Conservation (phyloP, 1,284 basidiomycete species). For the Cutaneotrichosporon dermatis region DNA sequence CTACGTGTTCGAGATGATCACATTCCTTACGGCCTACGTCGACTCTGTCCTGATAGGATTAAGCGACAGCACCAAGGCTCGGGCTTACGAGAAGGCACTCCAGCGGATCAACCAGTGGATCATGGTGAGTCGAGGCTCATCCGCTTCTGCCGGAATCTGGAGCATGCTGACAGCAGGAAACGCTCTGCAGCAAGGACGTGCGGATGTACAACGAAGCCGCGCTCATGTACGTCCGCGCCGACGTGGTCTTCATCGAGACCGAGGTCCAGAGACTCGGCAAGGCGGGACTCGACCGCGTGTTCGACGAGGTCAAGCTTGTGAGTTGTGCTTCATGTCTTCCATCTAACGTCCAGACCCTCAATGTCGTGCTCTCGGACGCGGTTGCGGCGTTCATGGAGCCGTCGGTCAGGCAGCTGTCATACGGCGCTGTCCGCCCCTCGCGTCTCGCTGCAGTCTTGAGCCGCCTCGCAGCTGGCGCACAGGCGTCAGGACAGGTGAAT, state of each 20-base stretch:
- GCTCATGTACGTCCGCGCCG: conserved; percentile 72
- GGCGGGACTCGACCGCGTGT: conserved; percentile 66
- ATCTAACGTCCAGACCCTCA: conserved; percentile 48
- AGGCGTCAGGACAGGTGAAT: conserved; percentile 31
- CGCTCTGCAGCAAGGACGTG: conserved; percentile 55
- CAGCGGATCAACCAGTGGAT: conserved; percentile 79
- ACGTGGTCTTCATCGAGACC: conserved; percentile 77
- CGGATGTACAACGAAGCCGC: conserved; percentile 81
- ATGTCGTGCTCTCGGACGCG: conserved; percentile 66
- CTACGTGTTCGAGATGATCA: conserved; percentile 91
- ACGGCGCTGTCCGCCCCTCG: conserved; percentile 66
- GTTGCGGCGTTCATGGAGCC: conserved; percentile 76
- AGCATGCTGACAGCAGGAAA: conserved; percentile 29
- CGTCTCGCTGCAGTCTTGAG: conserved; percentile 70
- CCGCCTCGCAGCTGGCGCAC: conserved; percentile 59
- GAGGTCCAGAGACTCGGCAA: conserved; percentile 71
- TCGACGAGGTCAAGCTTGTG: conserved; percentile 63
- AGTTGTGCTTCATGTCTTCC: too few relatives aligned
- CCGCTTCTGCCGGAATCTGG: too few relatives aligned
- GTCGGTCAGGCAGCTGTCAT: conserved; percentile 66
- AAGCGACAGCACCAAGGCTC: conserved; percentile 71
- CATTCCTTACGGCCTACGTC: conserved; percentile 94
- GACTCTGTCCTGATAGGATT: conserved; percentile 81
- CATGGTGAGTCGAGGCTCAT: conserved; percentile 55
- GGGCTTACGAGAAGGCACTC: conserved; percentile 80